phyloP scores from a whole-genome alignment of 1,139 yeast genomes.

The Debaryomyces sp. region DNA sequence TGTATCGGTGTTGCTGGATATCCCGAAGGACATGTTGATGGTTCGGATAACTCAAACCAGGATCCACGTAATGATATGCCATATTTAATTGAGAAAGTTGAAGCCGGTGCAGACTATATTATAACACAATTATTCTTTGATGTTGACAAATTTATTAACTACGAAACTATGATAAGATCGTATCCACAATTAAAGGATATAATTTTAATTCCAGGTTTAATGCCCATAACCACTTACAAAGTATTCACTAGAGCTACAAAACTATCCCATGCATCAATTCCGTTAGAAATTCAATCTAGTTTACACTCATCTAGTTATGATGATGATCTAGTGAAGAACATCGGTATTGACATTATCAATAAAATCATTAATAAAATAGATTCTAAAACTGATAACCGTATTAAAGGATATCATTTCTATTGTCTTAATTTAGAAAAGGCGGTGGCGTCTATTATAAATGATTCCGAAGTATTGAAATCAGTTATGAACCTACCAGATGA shows the following conservation, averaged over 20 bases:
- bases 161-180: constrained; percentile 33
- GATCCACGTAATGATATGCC: constrained; percentile 57
- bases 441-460: constrained; percentile 78
- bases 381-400: constrained; percentile 52
- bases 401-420: constrained; percentile 87
- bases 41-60: constrained; percentile 64
- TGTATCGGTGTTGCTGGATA: constrained; percentile 93
- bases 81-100: constrained; percentile 82
- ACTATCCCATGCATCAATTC: constrained; percentile 87
- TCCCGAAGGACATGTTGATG: constrained; percentile 96
- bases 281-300: constrained; percentile 43
- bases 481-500: constrained; percentile 21
- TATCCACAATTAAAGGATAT: constrained; percentile 44
- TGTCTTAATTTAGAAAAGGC: constrained; percentile 89
- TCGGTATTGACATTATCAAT: constrained; percentile 76
- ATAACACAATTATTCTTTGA: constrained; percentile 89
- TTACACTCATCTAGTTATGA: constrained; percentile 64
- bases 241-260: constrained; percentile 88
- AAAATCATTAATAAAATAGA: constrained; percentile 64
- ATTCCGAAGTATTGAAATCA: constrained; percentile 51
- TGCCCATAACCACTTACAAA: constrained; percentile 93
- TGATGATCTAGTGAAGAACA: constrained; percentile 81
- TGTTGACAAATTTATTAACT: constrained; percentile 42
- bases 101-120: constrained; percentile 90
- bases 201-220: constrained; percentile 84